Evolutionary conservation across 805 yeast species (phyloP), one percentile per base, ranked within the genome.

Genomic region (Cyberlindnera mycetangii): DNA sequence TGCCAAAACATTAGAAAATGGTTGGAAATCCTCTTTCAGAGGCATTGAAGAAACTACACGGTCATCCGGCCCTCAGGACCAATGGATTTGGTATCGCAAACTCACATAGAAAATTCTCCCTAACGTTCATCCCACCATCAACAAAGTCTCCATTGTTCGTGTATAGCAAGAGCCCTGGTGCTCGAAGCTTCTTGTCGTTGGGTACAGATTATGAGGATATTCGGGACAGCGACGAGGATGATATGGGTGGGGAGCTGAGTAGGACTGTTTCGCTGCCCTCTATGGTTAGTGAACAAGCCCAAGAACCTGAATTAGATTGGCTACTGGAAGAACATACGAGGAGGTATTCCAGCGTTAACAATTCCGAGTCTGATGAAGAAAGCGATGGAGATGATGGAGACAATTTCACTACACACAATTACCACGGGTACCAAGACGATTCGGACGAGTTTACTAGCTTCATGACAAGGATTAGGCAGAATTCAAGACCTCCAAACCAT

Each of bases 41-140:
- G 17, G 54, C 54, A 0, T 27, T 55, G 2, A 52, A 54, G n/a
- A 63, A 64, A 35, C 59, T 67, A 6, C 49, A 42, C 24, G 46
- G 44, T 14, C 69, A 67, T 32, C 67, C 71, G n/a, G 60, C 60
- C 14, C 59, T 68, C 28, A 58, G 67, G 44, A 67, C 72, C 7
- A 62, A 64, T 45, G 74, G 74, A 38, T 63, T 68, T 54, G 74
- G 74, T 45, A 66, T 69, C 38, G 71, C 67, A 6, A 69, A 63
- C 49, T 62, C 69, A 4, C 72, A 67, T 38, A 53, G 72, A 46
- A 64, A 68, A 43, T 59, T 68, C 28, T 59, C 69, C 4, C 48
- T 69, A 15, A 50, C 53, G 4, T 69, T 70, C 47, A 57, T 68
- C 5, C 69, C 70, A 6, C 72, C 72, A 3, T 63, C 70, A 37